Percentiles rank a stretch among this genome's conserved stretches.
phyloP scores from a whole-genome alignment of 2,329 filamentous ascomycete genomes.

The Ceratocystis huliohia region DNA sequence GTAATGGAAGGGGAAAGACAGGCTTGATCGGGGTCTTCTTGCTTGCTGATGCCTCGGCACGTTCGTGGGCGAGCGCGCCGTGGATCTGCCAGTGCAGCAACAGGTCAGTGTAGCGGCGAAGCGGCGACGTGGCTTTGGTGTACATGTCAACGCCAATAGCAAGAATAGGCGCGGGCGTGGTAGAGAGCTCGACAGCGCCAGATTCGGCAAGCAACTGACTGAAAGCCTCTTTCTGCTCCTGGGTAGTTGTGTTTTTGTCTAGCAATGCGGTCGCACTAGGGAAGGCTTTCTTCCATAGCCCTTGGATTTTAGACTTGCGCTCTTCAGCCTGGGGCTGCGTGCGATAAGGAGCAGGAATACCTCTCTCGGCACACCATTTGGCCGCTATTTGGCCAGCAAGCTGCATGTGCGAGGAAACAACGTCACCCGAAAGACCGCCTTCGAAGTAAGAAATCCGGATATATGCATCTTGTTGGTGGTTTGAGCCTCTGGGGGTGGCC shows the following conservation, averaged over 20 bases:
- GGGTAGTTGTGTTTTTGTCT: neutral
- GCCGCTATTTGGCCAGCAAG: conserved; percentile 50
- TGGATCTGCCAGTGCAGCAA: conserved; percentile 56
- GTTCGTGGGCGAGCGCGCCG: conserved; percentile 40
- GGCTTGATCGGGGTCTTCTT: neutral
- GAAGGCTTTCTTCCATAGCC: conserved; percentile 28
- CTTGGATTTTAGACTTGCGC: conserved; percentile 24
- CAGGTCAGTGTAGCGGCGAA: conserved; percentile 52
- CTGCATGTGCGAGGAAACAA: conserved; percentile 39
- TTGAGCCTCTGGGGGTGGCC: neutral
- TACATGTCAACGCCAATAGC: conserved; percentile 48
- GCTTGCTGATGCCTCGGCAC: conserved; percentile 24
- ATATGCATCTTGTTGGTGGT: conserved; percentile 37
- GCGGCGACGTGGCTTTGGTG: conserved; percentile 50
- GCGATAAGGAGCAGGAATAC: conserved; percentile 48
- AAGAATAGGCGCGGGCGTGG: conserved; percentile 42
- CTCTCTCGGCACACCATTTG: conserved; percentile 44
- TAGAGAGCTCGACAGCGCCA: conserved; percentile 41
- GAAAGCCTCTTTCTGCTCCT: conserved; percentile 23
- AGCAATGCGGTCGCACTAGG: neutral
- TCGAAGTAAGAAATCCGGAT: conserved; percentile 31
- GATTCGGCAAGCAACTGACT: conserved; percentile 26
- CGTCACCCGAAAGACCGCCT: conserved; percentile 25
- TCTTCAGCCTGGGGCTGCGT: conserved; percentile 32
- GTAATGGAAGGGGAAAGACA: conserved; percentile 21